These are phyloP conservation scores for Aspergillus tanneri DNA, from an alignment of 2,329 filamentous ascomycete species.

Conservation along the genomic window DNA sequence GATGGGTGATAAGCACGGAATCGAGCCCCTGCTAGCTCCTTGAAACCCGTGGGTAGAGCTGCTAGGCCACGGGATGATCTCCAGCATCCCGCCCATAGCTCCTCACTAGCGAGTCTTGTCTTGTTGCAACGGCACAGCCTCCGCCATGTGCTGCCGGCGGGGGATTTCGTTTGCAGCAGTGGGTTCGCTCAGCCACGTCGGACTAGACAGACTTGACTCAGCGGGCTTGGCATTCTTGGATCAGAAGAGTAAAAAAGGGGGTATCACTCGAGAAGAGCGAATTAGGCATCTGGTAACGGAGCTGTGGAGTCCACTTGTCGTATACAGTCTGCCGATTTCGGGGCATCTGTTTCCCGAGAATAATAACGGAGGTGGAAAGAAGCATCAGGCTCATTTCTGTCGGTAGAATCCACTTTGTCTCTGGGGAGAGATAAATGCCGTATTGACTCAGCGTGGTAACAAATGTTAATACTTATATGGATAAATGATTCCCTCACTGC, in stretches of 20 bases:
- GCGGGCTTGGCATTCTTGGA: background rate
- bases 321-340: background rate
- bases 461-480: background rate
- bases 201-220: background rate
- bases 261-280: background rate
- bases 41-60: constrained; percentile 9
- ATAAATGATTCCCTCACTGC: no score
- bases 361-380: background rate
- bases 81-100: constrained; percentile 12
- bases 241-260: background rate
- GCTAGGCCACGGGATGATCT: constrained; percentile 19
- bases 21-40: constrained; percentile 12
- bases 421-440: background rate
- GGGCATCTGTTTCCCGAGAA: background rate
- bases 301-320: background rate
- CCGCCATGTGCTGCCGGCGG: constrained; percentile 10
- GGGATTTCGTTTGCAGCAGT: constrained; percentile 1
- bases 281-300: background rate
- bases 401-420: background rate
- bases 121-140: constrained; percentile 17
- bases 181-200: background rate
- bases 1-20: constrained; percentile 17
- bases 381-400: background rate
- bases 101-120: constrained; percentile 14
- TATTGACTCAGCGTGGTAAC: background rate